A percentile compares a stretch with the other conserved stretches of the same genome.
Conservation (phyloP, 2,329 filamentous ascomycete genomes). For the Tolypocladium endophyticum region DNA sequence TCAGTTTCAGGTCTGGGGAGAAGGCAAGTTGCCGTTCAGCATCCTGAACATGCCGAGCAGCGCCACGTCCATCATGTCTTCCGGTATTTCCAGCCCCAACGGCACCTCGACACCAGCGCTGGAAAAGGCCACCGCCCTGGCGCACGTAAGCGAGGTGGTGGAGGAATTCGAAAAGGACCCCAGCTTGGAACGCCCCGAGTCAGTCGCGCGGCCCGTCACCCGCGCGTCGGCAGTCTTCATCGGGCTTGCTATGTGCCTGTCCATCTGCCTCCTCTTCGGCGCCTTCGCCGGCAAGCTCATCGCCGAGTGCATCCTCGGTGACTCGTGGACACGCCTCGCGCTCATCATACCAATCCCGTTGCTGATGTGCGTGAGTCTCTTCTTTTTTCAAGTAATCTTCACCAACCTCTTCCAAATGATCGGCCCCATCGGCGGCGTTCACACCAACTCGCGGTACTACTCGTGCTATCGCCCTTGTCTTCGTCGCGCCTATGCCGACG, state of each 20-base stretch:
- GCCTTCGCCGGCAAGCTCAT: conserved; percentile 25
- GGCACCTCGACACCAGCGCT: conserved; percentile 7
- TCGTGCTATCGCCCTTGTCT: conserved; percentile 26
- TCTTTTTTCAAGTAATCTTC: conserved; percentile 34
- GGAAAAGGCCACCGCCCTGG: conserved; percentile 8
- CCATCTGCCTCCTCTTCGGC: conserved; percentile 27
- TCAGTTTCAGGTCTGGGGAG: conserved; percentile 14
- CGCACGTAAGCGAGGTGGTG: conserved; percentile 8
- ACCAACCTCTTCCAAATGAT: conserved; percentile 31
- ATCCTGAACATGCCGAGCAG: conserved; percentile 8
- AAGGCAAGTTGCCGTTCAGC: conserved; percentile 5
- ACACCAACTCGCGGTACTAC: conserved; percentile 33
- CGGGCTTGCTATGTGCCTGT: conserved; percentile 24
- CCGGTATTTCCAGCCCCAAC: conserved; percentile 7
- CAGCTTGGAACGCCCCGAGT: conserved; percentile 20
- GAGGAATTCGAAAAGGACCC: conserved; percentile 15
- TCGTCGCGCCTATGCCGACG: conserved; percentile 18
- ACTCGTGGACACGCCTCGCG: conserved; percentile 25
- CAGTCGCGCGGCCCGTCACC: conserved; percentile 27
- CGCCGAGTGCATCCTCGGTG: conserved; percentile 26
- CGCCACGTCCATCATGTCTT: conserved; percentile 7
- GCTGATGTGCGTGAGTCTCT: conserved; percentile 20
- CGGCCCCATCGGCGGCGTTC: conserved; percentile 34
- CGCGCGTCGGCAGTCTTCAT: conserved; percentile 26
- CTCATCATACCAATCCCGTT: conserved; percentile 23